Percentiles rank a stretch among this genome's conserved stretches.
These are phyloP conservation scores for Pichia gijzeniarum DNA, from an alignment of 805 yeast species.

Conservation along the genomic window DNA sequence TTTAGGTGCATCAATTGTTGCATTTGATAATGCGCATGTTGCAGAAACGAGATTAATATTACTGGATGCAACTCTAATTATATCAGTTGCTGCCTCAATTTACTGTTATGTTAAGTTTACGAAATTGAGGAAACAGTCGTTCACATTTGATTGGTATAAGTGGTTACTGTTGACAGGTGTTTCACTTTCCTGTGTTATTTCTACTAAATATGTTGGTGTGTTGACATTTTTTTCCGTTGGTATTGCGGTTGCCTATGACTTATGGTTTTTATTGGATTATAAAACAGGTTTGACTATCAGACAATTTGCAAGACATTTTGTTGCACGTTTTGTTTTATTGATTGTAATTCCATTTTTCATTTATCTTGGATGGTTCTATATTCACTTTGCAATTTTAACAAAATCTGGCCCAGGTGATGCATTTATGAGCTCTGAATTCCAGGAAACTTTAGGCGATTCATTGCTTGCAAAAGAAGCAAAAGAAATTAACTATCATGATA, in stretches of 20 bases:
- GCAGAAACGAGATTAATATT: slow-evolving; percentile 86
- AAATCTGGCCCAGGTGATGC: slow-evolving; percentile 94
- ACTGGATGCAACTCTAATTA: slow-evolving; percentile 82
- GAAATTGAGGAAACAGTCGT: slow-evolving; percentile 60
- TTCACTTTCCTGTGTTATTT: slow-evolving; percentile 82
- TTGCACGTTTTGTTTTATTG: slow-evolving; percentile 64
- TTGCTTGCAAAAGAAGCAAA: slow-evolving; percentile 65
- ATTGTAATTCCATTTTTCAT: slow-evolving; percentile 75
- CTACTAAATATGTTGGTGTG: slow-evolving; percentile 94
- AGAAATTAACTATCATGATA: slow-evolving; percentile 68
- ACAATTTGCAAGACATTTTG: slow-evolving; percentile 60
- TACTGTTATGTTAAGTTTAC: slow-evolving; percentile 76
- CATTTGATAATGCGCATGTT: slow-evolving; percentile 86
- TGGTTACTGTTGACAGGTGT: slow-evolving; percentile 87
- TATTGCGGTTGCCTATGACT: slow-evolving; percentile 72
- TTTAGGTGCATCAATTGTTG: slow-evolving; percentile 68
- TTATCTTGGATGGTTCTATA: slow-evolving; percentile 84
- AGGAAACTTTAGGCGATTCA: slow-evolving; percentile 84
- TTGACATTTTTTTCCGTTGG: slow-evolving; percentile 89
- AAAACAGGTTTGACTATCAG: slow-evolving; percentile 55
- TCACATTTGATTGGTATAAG: slow-evolving; percentile 69
- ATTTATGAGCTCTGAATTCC: slow-evolving; percentile 94
- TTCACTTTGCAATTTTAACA: slow-evolving; percentile 76
- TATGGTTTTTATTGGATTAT: slow-evolving; percentile 82
- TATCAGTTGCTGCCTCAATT: slow-evolving; percentile 77